These are phyloP conservation scores for Eutrema japonicum DNA, from an alignment of 345 rosid genomes.

Conservation along the genomic window DNA sequence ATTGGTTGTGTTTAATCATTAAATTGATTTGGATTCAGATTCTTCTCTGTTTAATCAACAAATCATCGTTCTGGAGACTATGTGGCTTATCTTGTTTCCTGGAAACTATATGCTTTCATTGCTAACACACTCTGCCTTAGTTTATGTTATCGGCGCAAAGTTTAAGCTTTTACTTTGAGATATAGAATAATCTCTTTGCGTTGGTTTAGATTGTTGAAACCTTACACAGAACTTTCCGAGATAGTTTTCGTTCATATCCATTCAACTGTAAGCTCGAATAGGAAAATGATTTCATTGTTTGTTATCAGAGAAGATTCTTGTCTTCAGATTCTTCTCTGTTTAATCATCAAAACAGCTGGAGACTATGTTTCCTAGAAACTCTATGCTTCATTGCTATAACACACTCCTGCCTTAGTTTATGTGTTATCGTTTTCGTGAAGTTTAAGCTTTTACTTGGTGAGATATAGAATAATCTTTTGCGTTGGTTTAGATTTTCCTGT, in stretches of 20 bases:
- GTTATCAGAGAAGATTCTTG: too few species aligned
- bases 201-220: too few species aligned
- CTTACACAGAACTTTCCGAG: too few species aligned
- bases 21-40: conserved; percentile 1
- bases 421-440: not conserved
- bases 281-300: too few species aligned
- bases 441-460: conserved; percentile 19
- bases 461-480: not conserved
- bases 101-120: not conserved
- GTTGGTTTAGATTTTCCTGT: not conserved
- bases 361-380: not conserved
- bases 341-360: too few species aligned
- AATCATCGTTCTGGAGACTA: not conserved
- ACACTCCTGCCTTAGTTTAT: not conserved
- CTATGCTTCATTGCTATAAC: not conserved
- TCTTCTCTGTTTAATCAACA: not conserved
- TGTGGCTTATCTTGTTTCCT: too few species aligned
- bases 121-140: not conserved
- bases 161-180: too few species aligned
- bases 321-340: too few species aligned
- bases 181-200: too few species aligned
- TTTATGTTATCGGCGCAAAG: not conserved
- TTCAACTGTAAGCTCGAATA: too few species aligned
- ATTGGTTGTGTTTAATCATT: not conserved
- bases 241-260: too few species aligned